Base-by-base conservation (phyloP, 2,329 filamentous ascomycete genomes). In the Hortaea sp. region DNA sequence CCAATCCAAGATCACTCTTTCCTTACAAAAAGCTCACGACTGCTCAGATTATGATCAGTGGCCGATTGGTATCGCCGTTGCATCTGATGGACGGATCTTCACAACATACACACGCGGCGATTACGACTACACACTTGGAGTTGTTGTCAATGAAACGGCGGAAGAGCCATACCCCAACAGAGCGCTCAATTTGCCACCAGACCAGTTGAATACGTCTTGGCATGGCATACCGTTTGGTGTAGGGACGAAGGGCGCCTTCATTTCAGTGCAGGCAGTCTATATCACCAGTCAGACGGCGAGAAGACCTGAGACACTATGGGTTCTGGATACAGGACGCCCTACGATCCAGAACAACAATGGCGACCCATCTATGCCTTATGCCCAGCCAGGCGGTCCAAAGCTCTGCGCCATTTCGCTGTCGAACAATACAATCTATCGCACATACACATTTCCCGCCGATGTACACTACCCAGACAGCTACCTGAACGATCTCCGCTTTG, bases 401-500 rank as follows among this genome's bases (percentile, higher is more conserved):
- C 55, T 72, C 4, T 60, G 72, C 7, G 67, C 66, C 3, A 65
- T 72, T 41, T 62, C 65, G 32, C 57, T 73, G 5, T 53, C 60
- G 7, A 69, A 67, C 51, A 58, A 72, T 53, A 62, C 60, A 6
- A 65, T 70, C 43, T 63, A 62, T 44, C 51, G 55, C 41, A 69
- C 65, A 0, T 70, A 66, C 53, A 72, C 67, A 1, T 66, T 73
- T 47, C 67, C 69, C 0, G 31, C 63, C 0, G 59, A 53, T 5
- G 68, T 72, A 3, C 66, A 70, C 51, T 72, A 65, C 49, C 69
- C 69, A 2, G 69, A 71, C 52, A 66, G 63, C 29, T 74, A 70
- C 56, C 63, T 72, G 53, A 72, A 72, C 49, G 70, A 72, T 48
- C 46, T 73, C 2, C 67, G 69, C 28, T 71, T 73, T 56, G 69